Evolutionary conservation across 2,329 filamentous ascomycete genomes (phyloP).

Genomic region (Mollisia scopiformis): DNA sequence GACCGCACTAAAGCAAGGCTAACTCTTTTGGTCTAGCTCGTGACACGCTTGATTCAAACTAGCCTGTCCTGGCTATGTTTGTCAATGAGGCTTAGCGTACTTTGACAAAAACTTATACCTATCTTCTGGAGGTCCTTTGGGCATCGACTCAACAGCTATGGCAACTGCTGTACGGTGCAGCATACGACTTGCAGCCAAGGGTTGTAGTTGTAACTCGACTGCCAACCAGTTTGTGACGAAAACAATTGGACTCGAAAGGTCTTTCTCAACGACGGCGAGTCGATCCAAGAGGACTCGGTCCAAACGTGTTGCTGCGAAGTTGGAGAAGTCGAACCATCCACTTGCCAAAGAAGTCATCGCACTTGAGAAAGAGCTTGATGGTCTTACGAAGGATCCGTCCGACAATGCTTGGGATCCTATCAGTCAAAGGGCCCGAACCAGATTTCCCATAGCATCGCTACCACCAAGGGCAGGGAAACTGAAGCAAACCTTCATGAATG

Average conservation of each 20-base stretch:
- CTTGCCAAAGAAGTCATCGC: conserved; percentile 1
- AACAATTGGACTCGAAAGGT: conserved; percentile 27
- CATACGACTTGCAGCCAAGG: conserved; percentile 32
- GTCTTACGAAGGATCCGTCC: not conserved
- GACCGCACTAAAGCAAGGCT: not conserved
- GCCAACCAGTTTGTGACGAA: conserved; percentile 16
- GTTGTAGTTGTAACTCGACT: conserved; percentile 25
- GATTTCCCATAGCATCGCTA: not conserved
- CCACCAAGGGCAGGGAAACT: conserved; percentile 21
- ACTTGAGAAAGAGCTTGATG: not conserved
- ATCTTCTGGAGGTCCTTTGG: no score
- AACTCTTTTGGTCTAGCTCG: not conserved
- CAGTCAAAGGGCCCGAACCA: not conserved
- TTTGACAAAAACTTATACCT: no score
- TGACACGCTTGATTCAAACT: not conserved
- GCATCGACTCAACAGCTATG: conserved; percentile 33
- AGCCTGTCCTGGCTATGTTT: no score
- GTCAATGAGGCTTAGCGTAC: no score
- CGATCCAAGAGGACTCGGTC: conserved; percentile 15
- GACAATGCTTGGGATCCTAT: not conserved
- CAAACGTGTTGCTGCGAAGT: conserved; percentile 6
- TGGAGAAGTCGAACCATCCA: conserved; percentile 12
- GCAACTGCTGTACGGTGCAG: conserved; percentile 34
- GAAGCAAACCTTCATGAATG: conserved; percentile 38
- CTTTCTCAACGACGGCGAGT: conserved; percentile 28